Base-by-base conservation (phyloP, 768 basidiomycete species). In the Tylopilus vinaceipallidus region DNA sequence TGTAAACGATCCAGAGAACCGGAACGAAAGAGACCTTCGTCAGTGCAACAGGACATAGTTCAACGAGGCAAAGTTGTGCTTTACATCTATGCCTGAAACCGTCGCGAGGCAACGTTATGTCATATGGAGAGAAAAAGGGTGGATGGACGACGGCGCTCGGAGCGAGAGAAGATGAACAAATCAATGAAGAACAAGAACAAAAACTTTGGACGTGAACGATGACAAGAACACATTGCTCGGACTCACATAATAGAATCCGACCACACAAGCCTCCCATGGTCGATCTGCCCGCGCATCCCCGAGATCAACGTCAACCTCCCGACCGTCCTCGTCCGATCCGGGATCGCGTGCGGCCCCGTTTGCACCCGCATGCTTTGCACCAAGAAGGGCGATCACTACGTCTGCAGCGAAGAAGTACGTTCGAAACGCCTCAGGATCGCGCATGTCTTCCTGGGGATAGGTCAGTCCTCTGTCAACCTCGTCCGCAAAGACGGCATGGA, bases 371-470 rank as follows among this genome's bases (percentile, higher is more conserved):
- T 11, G 5, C 27, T 24, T 24, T 24, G 17, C 13, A 9, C 27
- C 37, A 23, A 65, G 47, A 59, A 94, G 73, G 0, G 82, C 91
- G 45, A 94, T 65, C 57, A 94, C 76, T 3, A 88, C 84, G 57
- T 89, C 88, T 19, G 78, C 85, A 1, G 81, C 78, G 58, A 90
- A 89, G 68, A 87, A 94, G 66, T 91, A 92, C 11, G 75, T 72
- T 50, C 76, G 78, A 68, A 93, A 97, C 3, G 75, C 70, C 27
- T 77, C 68, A 20, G 75, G 73, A 6, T 72, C 69, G 45, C 75
- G 72, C 16, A 76, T 70, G 34, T 76, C 77, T 67, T 92, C 88
- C 68, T 95, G 93, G 0, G 93, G 92, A 67, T 95, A 95, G 8
- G 93, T 91, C 54, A 72, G 60, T 2, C 94, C 94, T 39, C 79